These are phyloP conservation scores for Fusarium temperatum DNA, from an alignment of 2,329 filamentous ascomycete species.

Conservation along the genomic window DNA sequence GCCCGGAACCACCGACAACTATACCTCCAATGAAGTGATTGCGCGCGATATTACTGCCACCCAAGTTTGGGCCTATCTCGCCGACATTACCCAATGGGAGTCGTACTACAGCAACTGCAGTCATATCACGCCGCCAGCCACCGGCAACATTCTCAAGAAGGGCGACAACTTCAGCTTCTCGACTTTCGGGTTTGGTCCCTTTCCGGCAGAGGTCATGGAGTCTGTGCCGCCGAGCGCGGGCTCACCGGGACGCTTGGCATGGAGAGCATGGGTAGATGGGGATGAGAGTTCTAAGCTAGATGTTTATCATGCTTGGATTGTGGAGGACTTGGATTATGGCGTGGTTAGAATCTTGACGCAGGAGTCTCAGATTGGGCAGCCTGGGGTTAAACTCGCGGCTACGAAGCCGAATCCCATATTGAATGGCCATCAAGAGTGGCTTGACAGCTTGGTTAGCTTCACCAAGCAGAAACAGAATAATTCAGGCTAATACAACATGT, in stretches of 20 bases:
- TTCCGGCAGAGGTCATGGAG: not conserved
- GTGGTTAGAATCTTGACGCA: not conserved
- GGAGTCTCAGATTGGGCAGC: not conserved
- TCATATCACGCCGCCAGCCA: not conserved
- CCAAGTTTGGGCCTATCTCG: not conserved
- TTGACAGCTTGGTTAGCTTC: not conserved
- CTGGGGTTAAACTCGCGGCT: not conserved
- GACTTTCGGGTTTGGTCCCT: not conserved
- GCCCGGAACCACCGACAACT: not conserved
- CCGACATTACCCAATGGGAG: not conserved
- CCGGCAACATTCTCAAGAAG: not conserved
- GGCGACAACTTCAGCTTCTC: not conserved
- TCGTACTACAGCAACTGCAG: not conserved
- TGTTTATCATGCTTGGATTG: not conserved
- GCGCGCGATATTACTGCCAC: not conserved
- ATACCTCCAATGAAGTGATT: not conserved
- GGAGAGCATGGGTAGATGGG: not conserved
- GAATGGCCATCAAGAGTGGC: not conserved
- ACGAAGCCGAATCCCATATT: not conserved
- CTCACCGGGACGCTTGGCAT: not conserved
- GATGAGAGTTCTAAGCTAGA: not conserved
- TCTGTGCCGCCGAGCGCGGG: not conserved
- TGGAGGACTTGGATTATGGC: not conserved
- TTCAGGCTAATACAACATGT: rapidly evolving
- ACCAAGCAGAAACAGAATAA: not conserved